These are phyloP conservation scores for Kalaharituber pfeilii DNA, from an alignment of 2,329 filamentous ascomycete species.

Conservation along the genomic window DNA sequence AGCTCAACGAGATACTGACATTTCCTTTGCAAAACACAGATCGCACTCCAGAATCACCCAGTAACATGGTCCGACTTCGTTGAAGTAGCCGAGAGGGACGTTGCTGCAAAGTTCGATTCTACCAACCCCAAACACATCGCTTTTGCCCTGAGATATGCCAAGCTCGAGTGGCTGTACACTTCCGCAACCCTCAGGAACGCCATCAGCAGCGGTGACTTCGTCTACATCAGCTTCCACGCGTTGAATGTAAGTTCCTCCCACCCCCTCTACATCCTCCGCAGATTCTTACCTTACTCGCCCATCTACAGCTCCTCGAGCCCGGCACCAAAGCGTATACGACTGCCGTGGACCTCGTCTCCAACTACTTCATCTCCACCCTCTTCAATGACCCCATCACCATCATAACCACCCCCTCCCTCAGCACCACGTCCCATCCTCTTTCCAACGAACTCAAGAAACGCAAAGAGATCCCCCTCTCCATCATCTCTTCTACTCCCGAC, in stretches of 20 bases:
- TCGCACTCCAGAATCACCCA: background rate
- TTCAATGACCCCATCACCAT: conserved; percentile 8
- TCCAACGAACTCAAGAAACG: conserved; percentile 10
- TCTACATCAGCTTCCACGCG: background rate
- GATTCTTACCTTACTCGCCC: background rate
- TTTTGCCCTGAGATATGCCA: background rate
- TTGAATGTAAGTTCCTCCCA: background rate
- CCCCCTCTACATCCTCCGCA: background rate
- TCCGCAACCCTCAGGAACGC: background rate
- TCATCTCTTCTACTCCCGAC: conserved; percentile 7
- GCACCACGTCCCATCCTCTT: conserved; percentile 4
- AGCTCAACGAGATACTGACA: too few species aligned
- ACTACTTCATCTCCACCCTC: conserved; percentile 2
- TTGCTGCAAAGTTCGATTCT: background rate
- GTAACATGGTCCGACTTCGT: background rate
- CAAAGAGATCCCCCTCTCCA: conserved; percentile 11
- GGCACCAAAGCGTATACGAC: background rate
- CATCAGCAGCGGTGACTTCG: background rate
- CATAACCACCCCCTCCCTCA: background rate
- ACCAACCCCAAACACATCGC: background rate
- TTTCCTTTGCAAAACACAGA: too few species aligned
- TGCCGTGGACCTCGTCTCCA: background rate
- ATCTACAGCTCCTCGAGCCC: background rate
- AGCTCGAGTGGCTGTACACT: background rate
- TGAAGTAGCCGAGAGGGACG: background rate